A percentile compares a stretch with the other conserved stretches of the same genome.
phyloP scores from a whole-genome alignment of 441 rosid genomes.

The Syzygium malaccense region DNA sequence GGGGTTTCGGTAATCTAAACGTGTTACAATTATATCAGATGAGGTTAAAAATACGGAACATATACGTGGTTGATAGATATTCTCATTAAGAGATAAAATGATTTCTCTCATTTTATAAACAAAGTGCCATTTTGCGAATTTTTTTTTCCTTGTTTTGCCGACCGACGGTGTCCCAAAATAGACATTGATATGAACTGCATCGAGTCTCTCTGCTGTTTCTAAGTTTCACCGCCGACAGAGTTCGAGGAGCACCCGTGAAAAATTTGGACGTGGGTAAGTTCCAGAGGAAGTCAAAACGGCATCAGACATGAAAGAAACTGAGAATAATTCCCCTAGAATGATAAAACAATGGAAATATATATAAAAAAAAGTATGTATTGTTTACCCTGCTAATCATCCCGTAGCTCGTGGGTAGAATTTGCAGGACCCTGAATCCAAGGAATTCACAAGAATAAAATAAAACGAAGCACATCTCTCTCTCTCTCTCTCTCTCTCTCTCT shows the following conservation, averaged over 20 bases:
- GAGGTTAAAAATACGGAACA: background rate
- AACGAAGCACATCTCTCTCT: background rate
- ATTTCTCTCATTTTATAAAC: background rate
- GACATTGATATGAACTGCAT: background rate
- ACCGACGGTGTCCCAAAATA: background rate
- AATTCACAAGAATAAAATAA: background rate
- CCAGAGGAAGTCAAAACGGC: background rate
- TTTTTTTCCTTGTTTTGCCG: background rate
- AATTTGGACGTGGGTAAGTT: background rate
- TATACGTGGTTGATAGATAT: background rate
- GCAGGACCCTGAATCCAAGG: background rate
- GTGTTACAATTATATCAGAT: background rate
- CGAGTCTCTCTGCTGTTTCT: background rate
- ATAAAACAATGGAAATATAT: background rate
- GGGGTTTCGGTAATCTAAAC: background rate
- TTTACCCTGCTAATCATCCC: background rate
- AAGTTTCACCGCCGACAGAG: background rate
- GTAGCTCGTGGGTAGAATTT: background rate
- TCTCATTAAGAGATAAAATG: background rate
- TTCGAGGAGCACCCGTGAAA: background rate
- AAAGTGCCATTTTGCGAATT: background rate
- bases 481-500: background rate
- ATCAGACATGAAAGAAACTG: background rate
- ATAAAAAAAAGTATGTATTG: background rate
- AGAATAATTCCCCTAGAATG: background rate